A percentile compares a stretch with the other conserved stretches of the same genome.
Evolutionary conservation across 2,329 filamentous ascomycete genomes (phyloP).

Genomic region (Trichocomaceae sp.): DNA sequence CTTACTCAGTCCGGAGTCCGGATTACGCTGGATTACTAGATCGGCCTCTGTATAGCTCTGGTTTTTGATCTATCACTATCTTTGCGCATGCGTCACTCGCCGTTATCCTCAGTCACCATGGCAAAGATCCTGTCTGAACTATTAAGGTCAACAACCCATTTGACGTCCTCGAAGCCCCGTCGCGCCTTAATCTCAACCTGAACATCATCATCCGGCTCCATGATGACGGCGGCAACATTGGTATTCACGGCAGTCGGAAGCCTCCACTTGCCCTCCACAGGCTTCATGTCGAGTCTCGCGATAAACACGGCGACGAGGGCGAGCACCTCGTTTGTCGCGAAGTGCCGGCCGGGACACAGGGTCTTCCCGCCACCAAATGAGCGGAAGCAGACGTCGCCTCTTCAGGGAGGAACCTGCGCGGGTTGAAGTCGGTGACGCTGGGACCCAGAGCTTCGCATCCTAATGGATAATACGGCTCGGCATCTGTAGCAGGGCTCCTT

Average conservation of each 20-base stretch:
- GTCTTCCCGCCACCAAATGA: constrained; percentile 4
- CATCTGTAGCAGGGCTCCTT: constrained; percentile 5
- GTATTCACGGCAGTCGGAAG: background rate
- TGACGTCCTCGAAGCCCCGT: background rate
- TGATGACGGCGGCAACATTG: constrained; percentile 1
- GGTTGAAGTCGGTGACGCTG: background rate
- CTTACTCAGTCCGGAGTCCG: no score
- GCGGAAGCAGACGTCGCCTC: background rate
- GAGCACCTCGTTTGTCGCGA: constrained; percentile 1
- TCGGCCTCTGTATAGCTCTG: no score
- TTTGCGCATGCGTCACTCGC: no score
- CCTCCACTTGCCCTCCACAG: background rate
- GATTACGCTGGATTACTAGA: no score
- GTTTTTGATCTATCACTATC: no score
- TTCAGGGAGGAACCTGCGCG: background rate
- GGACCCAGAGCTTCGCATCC: background rate
- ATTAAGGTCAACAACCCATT: background rate
- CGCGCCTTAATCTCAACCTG: constrained; percentile 1
- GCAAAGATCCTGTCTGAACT: constrained; percentile 4
- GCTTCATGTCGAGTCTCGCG: constrained; percentile 1
- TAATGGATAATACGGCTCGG: background rate
- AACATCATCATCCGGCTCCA: constrained; percentile 6
- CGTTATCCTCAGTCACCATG: constrained; percentile 3
- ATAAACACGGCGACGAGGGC: constrained; percentile 2
- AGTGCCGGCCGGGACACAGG: constrained; percentile 2